Base-by-base conservation (phyloP, 73 alveolate species). In the Strombidium stylifer region DNA sequence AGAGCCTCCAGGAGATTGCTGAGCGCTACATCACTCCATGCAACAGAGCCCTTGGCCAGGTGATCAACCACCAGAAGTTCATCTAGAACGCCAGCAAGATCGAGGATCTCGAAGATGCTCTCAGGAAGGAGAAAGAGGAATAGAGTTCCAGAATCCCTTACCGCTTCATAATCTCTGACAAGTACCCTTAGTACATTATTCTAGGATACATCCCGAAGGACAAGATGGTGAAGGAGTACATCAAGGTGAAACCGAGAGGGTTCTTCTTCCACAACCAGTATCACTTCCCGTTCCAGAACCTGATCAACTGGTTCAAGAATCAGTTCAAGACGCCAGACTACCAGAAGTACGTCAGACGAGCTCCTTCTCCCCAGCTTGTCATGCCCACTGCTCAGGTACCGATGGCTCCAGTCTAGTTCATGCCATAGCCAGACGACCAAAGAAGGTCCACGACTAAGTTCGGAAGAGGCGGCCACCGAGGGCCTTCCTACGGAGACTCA, bases 11-110 rank as follows among this genome's bases (percentile, higher is more conserved):
- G 71, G 99, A 94, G 75, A 85, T 91, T 27, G 56, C 77, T 26
- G 95, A 89, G 57, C 73, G 93, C 51, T 94, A 89, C 70, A 91
- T 94, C 5, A 47, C 40, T 30, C 98, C 97, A 8, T 84, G 97
- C 62, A 83, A 82, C 42, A 74, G 61, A 39, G 70, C 56, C 8
- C 81, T 86, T 23, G 84, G 75, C 53, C 95, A 91, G 42, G 85
- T 86, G 0, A 66, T 66, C 15, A 72, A 78, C 28, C 69, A 73
- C 26, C 70, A 89, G 11, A 88, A 88, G 55, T 88, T 82, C 59
- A 30, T 69, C 15, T 67, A 52, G 54, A n/a, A n/a, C n/a, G 64
- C 73, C 34, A 87, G 76, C 34, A 79, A 84, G 11, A 47, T 50
- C 39, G 61, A 67, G 51, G 92, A 85, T 10, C 68, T 91, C 49